phyloP scores from a whole-genome alignment of 2,329 filamentous ascomycete genomes.

The Scedosporium minutisporum region DNA sequence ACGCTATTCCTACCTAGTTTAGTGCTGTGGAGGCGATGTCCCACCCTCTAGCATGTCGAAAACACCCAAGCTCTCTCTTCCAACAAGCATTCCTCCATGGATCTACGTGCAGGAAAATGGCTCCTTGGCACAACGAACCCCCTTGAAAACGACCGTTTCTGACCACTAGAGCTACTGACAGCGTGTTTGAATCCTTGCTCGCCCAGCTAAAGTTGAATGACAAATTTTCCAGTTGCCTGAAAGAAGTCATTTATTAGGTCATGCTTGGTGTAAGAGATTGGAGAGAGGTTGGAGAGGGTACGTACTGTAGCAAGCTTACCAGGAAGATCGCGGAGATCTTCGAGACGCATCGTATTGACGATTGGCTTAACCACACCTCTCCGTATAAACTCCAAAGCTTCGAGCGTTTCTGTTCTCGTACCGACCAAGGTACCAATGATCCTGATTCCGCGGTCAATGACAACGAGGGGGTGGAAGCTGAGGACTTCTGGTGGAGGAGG shows the following conservation, averaged over 20 bases:
- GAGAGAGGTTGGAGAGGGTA: background rate
- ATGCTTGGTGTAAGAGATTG: background rate
- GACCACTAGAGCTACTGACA: background rate
- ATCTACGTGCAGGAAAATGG: no score
- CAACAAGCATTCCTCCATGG: no score
- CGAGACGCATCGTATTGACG: background rate
- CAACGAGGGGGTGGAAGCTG: constrained; percentile 22
- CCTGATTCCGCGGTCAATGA: constrained; percentile 25
- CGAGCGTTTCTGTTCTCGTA: constrained; percentile 25
- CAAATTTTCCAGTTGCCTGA: background rate
- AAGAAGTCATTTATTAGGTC: background rate
- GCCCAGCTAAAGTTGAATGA: background rate
- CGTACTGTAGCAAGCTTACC: background rate
- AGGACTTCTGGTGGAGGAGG: constrained; percentile 16
- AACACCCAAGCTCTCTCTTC: no score
- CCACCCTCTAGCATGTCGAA: no score
- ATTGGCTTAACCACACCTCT: background rate
- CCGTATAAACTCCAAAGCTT: constrained; percentile 30
- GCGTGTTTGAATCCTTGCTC: background rate
- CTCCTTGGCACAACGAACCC: no score
- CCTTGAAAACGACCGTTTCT: no score
- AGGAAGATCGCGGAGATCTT: background rate
- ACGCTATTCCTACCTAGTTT: no score
- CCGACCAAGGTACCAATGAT: constrained; percentile 26
- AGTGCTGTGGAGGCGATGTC: no score